Percentiles rank a stretch among this genome's conserved stretches.
These are phyloP conservation scores for Arthroderma sp. DNA, from an alignment of 2,329 filamentous ascomycete species.

Conservation along the genomic window DNA sequence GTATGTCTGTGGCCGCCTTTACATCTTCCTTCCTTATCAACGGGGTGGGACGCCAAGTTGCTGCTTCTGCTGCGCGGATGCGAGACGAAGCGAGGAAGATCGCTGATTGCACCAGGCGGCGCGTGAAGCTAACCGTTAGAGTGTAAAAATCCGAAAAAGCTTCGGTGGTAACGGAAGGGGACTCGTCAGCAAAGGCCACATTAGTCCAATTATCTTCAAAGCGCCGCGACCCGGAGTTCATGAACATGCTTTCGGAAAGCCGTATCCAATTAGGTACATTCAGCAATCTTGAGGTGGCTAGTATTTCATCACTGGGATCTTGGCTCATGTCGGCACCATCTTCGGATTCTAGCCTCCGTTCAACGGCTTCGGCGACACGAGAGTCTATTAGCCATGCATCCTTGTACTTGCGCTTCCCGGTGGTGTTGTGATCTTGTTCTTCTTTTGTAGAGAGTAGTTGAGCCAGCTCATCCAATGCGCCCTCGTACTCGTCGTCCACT, in stretches of 20 bases:
- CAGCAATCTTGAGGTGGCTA: constrained; percentile 46
- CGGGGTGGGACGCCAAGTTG: constrained; percentile 17
- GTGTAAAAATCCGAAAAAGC: constrained; percentile 64
- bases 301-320: constrained; percentile 12
- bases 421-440: constrained; percentile 46
- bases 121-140: constrained; percentile 53
- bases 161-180: constrained; percentile 59
- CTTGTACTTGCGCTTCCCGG: constrained; percentile 49
- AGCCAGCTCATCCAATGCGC: constrained; percentile 53
- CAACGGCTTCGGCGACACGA: constrained; percentile 19
- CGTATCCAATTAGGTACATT: constrained; percentile 46
- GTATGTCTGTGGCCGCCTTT: constrained; percentile 38
- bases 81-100: constrained; percentile 60
- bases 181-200: constrained; percentile 38
- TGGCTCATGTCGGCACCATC: constrained; percentile 19
- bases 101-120: constrained; percentile 54
- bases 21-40: constrained; percentile 39
- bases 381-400: constrained; percentile 51
- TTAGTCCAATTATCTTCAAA: constrained; percentile 55
- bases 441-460: constrained; percentile 53
- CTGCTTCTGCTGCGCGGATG: constrained; percentile 37
- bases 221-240: constrained; percentile 50
- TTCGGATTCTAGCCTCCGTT: constrained; percentile 14
- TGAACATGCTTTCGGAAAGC: constrained; percentile 56
- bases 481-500: constrained; percentile 51